These are phyloP conservation scores for Talaromyces sp. DNA, from an alignment of 2,329 filamentous ascomycete genomes.

Conservation along the genomic window DNA sequence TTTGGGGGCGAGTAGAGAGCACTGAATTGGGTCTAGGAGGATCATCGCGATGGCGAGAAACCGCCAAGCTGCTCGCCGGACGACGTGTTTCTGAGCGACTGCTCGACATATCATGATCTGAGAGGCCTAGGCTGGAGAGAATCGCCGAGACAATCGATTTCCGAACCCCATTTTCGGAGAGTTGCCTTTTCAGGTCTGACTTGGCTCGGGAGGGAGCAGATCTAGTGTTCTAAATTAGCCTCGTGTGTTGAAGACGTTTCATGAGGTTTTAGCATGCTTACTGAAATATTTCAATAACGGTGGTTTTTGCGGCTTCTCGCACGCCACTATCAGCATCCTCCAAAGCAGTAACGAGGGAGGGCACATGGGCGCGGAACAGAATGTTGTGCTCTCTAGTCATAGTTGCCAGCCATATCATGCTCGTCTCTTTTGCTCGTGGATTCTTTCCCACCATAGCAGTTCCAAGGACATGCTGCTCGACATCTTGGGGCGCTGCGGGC, in stretches of 20 bases:
- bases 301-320: constrained; percentile 75
- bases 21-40: constrained; percentile 25
- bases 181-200: constrained; percentile 79
- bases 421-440: constrained; percentile 75
- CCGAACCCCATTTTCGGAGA: constrained; percentile 78
- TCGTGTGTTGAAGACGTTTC: neutral
- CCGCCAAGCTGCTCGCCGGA: constrained; percentile 22
- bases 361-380: constrained; percentile 78
- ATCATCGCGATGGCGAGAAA: constrained; percentile 23
- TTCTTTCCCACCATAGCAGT: constrained; percentile 75
- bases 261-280: constrained; percentile 34
- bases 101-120: constrained; percentile 23
- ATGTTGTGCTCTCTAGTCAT: constrained; percentile 78
- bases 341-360: constrained; percentile 74
- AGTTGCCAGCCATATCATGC: constrained; percentile 79
- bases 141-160: constrained; percentile 82
- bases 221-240: constrained; percentile 37
- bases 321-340: constrained; percentile 89
- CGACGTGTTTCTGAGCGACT: constrained; percentile 18
- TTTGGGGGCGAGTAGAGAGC: constrained; percentile 24
- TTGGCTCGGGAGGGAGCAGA: constrained; percentile 78
- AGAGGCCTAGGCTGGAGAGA: constrained; percentile 64
- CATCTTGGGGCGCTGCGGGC: constrained; percentile 63
- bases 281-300: constrained; percentile 83
- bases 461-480: constrained; percentile 76